Percentiles rank a stretch among this genome's conserved stretches.
These are phyloP conservation scores for Dothiorella sarmentorum DNA, from an alignment of 2,329 filamentous ascomycete genomes.

Conservation along the genomic window DNA sequence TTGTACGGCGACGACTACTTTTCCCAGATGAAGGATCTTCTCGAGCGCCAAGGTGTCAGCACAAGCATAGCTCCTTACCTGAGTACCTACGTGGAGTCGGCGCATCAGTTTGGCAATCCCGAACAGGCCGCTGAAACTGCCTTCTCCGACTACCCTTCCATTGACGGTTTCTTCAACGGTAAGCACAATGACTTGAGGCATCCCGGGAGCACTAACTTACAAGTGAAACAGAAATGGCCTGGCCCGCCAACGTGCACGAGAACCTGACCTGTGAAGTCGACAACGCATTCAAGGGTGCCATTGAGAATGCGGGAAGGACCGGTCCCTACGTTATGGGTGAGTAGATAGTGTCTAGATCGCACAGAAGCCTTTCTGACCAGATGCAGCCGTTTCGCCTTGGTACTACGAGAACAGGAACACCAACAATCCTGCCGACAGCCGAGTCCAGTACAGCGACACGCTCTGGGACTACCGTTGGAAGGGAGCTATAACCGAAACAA, in stretches of 20 bases:
- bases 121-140: constrained; percentile 25
- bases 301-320: constrained; percentile 31
- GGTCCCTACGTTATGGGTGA: constrained; percentile 40
- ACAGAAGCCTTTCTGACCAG: constrained; percentile 11
- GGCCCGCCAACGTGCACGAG: constrained; percentile 3
- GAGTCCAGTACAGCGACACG: constrained; percentile 38
- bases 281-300: constrained; percentile 32
- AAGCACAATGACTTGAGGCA: not conserved
- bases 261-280: constrained; percentile 24
- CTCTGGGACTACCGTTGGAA: constrained; percentile 33
- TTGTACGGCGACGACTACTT: constrained; percentile 38
- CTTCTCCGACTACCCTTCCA: constrained; percentile 31
- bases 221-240: not conserved
- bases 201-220: not conserved
- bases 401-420: constrained; percentile 40
- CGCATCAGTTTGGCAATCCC: constrained; percentile 24
- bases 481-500: constrained; percentile 24
- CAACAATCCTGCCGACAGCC: constrained; percentile 27
- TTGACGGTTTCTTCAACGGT: constrained; percentile 40
- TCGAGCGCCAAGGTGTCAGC: constrained; percentile 21
- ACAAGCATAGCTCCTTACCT: constrained; percentile 36
- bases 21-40: constrained; percentile 24
- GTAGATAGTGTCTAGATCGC: constrained; percentile 14
- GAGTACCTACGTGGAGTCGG: constrained; percentile 31
- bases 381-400: constrained; percentile 37